Conservation (phyloP, 1,284 basidiomycete genomes). For the Rhodotorula sp. region DNA sequence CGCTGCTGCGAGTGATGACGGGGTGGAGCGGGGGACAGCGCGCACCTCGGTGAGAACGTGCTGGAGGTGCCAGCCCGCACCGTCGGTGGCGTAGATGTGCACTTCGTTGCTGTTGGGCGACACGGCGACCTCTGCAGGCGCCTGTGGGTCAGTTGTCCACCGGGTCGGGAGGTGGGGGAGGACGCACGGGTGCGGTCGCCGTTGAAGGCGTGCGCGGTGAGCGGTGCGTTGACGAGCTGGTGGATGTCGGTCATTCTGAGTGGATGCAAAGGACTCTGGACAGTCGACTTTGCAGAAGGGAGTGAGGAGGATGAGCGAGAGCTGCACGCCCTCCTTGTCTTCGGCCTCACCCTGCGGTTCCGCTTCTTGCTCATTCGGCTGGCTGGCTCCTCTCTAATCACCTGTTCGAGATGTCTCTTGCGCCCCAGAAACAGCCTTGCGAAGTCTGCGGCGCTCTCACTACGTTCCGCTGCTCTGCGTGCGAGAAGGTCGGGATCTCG, state of each 20-base stretch:
- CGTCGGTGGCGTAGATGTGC: conserved; percentile 71
- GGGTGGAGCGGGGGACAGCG: conserved; percentile 19
- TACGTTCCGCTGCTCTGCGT: neutral
- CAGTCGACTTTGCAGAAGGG: conserved; percentile 31
- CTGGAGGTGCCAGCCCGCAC: conserved; percentile 68
- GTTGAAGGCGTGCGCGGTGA: conserved; percentile 91
- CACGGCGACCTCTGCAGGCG: conserved; percentile 74
- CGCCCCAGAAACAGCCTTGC: neutral
- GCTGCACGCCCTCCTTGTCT: neutral
- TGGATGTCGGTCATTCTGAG: conserved; percentile 26
- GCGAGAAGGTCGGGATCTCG: neutral
- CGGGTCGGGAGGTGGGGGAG: neutral
- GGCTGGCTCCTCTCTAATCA: too few relatives aligned
- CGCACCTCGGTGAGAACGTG: conserved; percentile 83
- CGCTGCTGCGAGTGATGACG: conserved; percentile 9
- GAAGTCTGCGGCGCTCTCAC: neutral
- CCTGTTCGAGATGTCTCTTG: neutral
- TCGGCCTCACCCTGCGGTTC: neutral
- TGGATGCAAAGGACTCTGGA: conserved; percentile 25
- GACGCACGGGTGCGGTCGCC: conserved; percentile 77
- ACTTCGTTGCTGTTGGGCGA: conserved; percentile 89
- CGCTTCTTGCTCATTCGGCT: too few relatives aligned
- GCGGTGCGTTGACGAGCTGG: conserved; percentile 69
- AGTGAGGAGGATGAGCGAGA: neutral
- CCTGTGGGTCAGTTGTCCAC: neutral